Base-by-base conservation (phyloP, 306 rosid genomes). In the Casuarina cunninghamiana region DNA sequence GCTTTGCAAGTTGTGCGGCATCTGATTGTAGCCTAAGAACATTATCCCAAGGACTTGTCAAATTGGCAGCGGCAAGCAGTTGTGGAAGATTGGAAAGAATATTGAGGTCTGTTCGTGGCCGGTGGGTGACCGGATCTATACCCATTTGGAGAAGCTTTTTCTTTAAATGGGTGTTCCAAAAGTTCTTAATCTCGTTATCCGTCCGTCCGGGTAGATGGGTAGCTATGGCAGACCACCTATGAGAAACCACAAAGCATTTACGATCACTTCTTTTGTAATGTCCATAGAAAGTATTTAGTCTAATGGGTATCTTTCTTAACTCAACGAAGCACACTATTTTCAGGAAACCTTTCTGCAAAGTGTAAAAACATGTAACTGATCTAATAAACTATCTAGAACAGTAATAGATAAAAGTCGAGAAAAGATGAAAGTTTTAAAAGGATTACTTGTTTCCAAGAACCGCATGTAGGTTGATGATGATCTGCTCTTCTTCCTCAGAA, bases 151-250 rank as follows among this genome's bases (percentile, higher is more conserved):
- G 46, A 78, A 90, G 92, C 84, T 87, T 93, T 73, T 89, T 93
- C 90, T 84, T 93, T 35, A 93, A 38, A 73, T 87, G 92, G 0
- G 97, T 93, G 81, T 93, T 93, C 97, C 97, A 93, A 10, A 89
- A 93, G 60, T 93, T 93, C 83, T 93, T 93, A 13, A 93, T 89
- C 71, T 93, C 97, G 62, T 93, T 93, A 44, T 93, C 97, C 3
- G 96, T 93, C 73, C 97, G 78, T 8, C 97, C 93, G 19, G 97
- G 96, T 49, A 90, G 86, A 89, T 89, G 89, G 44, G 88, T 88
- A 35, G 97, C 97, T 85, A 90, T 93, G 0, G 89, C 82, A 1
- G 97, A 86, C 97, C 97, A 93, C 89, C 97, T 90, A 76, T 12
- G 15, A 66, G 16, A 45, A 66, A 66, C 71, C 46, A 39, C 6